Evolutionary conservation across 2,329 filamentous ascomycete genomes (phyloP).

Genomic region (Monosporascus sp.): DNA sequence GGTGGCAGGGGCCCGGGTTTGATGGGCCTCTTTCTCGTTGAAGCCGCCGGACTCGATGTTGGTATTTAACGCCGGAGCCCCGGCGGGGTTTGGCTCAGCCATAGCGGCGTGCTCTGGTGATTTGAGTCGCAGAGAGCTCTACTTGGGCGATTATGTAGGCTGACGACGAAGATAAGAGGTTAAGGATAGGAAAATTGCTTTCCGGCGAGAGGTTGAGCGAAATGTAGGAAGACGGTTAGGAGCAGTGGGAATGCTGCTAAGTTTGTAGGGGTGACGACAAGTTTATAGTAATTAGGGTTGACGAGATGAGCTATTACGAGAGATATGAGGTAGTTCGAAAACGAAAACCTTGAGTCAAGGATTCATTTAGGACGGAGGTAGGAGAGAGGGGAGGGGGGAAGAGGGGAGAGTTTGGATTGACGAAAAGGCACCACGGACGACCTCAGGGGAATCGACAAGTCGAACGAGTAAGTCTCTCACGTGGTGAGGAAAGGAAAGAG

Average conservation of each 20-base stretch:
- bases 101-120: slow-evolving; percentile 33
- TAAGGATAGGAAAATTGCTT: slow-evolving; percentile 4
- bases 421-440: slow-evolving; percentile 25
- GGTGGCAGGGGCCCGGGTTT: slow-evolving; percentile 30
- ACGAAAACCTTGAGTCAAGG: slow-evolving; percentile 9
- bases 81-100: slow-evolving; percentile 50
- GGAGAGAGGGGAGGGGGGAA: slow-evolving; percentile 17
- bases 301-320: slow-evolving; percentile 9
- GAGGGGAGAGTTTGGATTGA: slow-evolving; percentile 17
- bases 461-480: slow-evolving; percentile 20
- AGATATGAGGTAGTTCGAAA: slow-evolving; percentile 9
- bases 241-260: slow-evolving; percentile 22
- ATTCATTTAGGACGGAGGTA: slow-evolving; percentile 6
- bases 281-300: slow-evolving; percentile 13
- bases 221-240: slow-evolving; percentile 8
- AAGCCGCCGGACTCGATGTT: slow-evolving; percentile 61
- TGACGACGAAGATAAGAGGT: slow-evolving; percentile 11
- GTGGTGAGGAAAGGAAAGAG: slow-evolving; percentile 14
- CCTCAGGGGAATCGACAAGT: slow-evolving; percentile 19
- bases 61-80: slow-evolving; percentile 55
- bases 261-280: slow-evolving; percentile 12
- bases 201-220: slow-evolving; percentile 11
- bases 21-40: slow-evolving; percentile 53
- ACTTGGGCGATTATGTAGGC: slow-evolving; percentile 10
- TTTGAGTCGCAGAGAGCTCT: slow-evolving; percentile 11